phyloP scores from a whole-genome alignment of 495 filamentous ascomycete genomes.

The Aspergillus funiculosus region DNA sequence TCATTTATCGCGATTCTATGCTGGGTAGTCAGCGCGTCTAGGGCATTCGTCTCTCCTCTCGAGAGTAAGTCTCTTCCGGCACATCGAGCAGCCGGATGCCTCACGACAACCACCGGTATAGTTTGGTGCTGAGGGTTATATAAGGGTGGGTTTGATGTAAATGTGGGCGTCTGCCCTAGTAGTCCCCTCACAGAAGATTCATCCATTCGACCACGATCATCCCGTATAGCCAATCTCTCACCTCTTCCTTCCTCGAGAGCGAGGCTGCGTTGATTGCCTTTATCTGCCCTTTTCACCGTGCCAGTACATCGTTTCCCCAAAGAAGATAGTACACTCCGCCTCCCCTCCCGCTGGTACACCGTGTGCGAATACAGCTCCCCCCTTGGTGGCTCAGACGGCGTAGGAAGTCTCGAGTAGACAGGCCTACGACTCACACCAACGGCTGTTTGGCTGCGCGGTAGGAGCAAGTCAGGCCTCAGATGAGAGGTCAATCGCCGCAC shows the following conservation, averaged over 20 bases:
- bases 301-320: slow-evolving; percentile 2
- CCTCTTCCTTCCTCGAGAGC: no score
- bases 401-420: slow-evolving; percentile 18
- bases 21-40: no score
- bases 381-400: slow-evolving; percentile 9
- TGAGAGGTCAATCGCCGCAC: slow-evolving; percentile 2
- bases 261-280: neutral
- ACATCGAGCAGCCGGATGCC: no score
- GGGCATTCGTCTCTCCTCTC: no score
- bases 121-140: neutral
- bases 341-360: slow-evolving; percentile 16
- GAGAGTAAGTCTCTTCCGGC: no score
- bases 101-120: neutral
- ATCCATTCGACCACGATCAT: no score
- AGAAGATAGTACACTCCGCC: slow-evolving; percentile 15
- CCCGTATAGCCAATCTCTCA: no score
- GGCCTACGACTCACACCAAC: neutral
- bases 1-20: no score
- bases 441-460: slow-evolving; percentile 2
- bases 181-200: no score
- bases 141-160: no score
- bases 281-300: neutral
- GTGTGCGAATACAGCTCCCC: slow-evolving; percentile 13
- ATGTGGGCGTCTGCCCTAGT: no score
- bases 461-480: neutral